A percentile compares a stretch with the other conserved stretches of the same genome.
Evolutionary conservation across 768 basidiomycete species (phyloP).

Genomic region (Lepiota brunneoincarnata): DNA sequence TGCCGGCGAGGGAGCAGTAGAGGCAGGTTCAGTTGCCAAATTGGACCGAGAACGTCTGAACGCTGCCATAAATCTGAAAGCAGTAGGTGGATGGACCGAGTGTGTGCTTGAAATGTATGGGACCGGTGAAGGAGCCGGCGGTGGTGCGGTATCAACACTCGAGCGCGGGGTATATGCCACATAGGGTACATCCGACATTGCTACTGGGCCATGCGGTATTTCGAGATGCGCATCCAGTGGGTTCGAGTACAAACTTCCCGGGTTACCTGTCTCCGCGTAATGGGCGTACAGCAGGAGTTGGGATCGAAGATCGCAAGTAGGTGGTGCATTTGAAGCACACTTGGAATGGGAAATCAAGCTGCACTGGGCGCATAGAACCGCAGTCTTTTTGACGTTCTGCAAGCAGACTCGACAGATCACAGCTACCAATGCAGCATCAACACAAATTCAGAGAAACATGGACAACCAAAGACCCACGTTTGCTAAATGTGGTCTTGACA

Average conservation of each 20-base stretch:
- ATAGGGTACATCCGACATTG: slow-evolving; percentile 58
- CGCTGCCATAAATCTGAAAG: slow-evolving; percentile 61
- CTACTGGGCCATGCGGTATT: slow-evolving; percentile 38
- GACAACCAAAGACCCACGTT: slow-evolving; percentile 56
- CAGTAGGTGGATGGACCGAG: slow-evolving; percentile 47
- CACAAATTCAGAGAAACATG: slow-evolving; percentile 4
- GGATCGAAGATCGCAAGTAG: slow-evolving; percentile 78
- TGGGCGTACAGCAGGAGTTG: slow-evolving; percentile 78
- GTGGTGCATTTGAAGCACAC: slow-evolving; percentile 70
- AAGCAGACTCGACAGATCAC: slow-evolving; percentile 86
- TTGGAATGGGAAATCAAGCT: slow-evolving; percentile 85
- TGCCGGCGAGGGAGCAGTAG: slow-evolving; percentile 17
- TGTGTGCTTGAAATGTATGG: slow-evolving; percentile 15
- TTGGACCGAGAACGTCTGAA: slow-evolving; percentile 68
- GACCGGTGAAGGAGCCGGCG: slow-evolving; percentile 26
- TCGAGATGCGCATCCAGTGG: slow-evolving; percentile 43
- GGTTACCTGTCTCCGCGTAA: slow-evolving; percentile 68
- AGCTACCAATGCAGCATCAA: slow-evolving; percentile 43
- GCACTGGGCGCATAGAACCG: slow-evolving; percentile 86
- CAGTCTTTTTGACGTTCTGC: slow-evolving; percentile 76
- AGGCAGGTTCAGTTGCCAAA: slow-evolving; percentile 33
- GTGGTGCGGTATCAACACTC: slow-evolving; percentile 42
- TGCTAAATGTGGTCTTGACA: slow-evolving; percentile 90
- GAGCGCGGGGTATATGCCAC: slow-evolving; percentile 41
- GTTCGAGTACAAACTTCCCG: slow-evolving; percentile 50